Base-by-base conservation (phyloP, 2,329 filamentous ascomycete genomes). In the Botrytis deweyae region DNA sequence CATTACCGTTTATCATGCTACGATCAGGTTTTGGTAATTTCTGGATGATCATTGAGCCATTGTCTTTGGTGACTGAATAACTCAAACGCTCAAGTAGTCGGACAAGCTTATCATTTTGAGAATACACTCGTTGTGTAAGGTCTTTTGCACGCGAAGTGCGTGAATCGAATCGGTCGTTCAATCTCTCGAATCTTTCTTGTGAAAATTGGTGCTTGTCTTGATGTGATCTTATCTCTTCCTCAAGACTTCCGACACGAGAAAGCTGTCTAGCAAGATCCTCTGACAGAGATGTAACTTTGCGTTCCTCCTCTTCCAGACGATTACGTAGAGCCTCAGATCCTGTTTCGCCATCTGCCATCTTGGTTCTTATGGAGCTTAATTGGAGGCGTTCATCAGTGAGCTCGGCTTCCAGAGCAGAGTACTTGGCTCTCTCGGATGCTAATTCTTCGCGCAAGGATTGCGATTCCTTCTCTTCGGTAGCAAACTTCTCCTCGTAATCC, bases 61-160 rank as follows among this genome's bases (percentile, higher is more conserved):
- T 90, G 76, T 94, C 90, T 49, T 93, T 90, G 3, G 90, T 89
- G 25, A 98, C 88, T 0, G 92, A 90, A 80, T 96, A 97, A 20
- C 95, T 95, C 7, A 98, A 87, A 44, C 94, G 89, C 80, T 98
- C 95, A 0, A 99, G 86, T 66, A 99, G 89, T 70, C 92, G 90
- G 74, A 89, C 88, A n/a, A 98, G 86, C 38, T 93, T 91, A 78
- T 97, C 93, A 76, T 96, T 95, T 75, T 97, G 93, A 1, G 90
- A 87, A 81, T 93, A 97, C 6, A 98, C 86, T 73, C 91, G 90
- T 79, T 94, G 92, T 1, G 94, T 97, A 20, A 98, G 85, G 76
- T 98, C 93, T 81, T 93, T 94, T 8, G 93, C 91, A 76, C 91
- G 91, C 70, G 87, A 85, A 59, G 92, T 91, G 64, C 94, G 92